Evolutionary conservation across 768 basidiomycete species (phyloP).

Genomic region (Suillus ampliporus): DNA sequence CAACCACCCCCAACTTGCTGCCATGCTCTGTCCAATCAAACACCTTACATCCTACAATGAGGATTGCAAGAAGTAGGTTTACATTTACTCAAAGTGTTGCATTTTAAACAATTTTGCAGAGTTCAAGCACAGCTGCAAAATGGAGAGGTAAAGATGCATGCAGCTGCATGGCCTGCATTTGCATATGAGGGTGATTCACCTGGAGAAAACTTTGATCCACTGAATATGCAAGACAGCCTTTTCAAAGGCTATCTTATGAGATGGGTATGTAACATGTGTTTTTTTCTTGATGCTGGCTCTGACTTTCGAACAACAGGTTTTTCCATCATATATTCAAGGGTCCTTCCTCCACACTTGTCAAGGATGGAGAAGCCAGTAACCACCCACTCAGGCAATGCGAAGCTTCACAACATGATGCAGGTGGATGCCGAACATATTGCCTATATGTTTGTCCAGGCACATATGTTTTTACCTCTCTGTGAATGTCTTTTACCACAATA

Average conservation of each 20-base stretch:
- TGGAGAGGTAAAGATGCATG: no score
- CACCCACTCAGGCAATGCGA: conserved; percentile 4
- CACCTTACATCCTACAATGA: no score
- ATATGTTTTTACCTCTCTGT: not conserved
- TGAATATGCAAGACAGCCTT: not conserved
- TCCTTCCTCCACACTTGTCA: no score
- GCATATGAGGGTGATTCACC: conserved; percentile 10
- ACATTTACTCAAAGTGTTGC: no score
- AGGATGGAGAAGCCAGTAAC: not conserved
- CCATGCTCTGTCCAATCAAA: no score
- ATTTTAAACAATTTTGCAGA: no score
- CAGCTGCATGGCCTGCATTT: conserved; percentile 7
- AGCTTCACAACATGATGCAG: conserved; percentile 7
- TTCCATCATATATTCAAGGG: no score
- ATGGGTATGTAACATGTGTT: conserved; percentile 2
- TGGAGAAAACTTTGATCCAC: conserved; percentile 11
- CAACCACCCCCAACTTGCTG: no score
- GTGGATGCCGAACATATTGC: conserved; percentile 13
- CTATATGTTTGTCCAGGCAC: conserved; percentile 2
- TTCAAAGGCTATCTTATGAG: conserved; percentile 4
- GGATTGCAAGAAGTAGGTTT: no score
- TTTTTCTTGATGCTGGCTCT: not conserved
- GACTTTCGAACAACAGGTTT: no score
- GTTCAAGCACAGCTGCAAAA: no score
- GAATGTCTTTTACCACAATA: not conserved